Evolutionary conservation across 495 filamentous ascomycete genomes (phyloP).

Genomic region (Corynascus novoguineensis): DNA sequence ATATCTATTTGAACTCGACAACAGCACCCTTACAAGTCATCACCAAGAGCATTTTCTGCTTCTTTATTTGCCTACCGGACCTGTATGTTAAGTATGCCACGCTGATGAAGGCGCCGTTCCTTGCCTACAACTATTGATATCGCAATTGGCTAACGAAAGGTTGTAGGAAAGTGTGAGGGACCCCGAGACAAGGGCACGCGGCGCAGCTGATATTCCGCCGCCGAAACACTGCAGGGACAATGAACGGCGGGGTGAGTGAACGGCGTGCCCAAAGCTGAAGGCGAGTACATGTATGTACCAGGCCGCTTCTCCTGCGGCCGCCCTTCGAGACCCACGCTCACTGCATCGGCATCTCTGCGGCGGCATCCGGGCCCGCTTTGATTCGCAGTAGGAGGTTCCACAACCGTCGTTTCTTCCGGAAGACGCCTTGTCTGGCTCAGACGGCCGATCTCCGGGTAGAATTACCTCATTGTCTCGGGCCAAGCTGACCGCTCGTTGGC

Average conservation of each 20-base stretch:
- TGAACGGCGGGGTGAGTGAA: neutral
- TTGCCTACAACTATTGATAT: too few relatives aligned
- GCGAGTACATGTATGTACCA: neutral
- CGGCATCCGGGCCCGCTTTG: conserved; percentile 17
- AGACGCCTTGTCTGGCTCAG: conserved; percentile 9
- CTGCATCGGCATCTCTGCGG: conserved; percentile 11
- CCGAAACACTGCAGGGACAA: neutral
- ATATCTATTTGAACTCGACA: too few relatives aligned
- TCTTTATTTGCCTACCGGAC: too few relatives aligned
- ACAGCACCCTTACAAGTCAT: too few relatives aligned
- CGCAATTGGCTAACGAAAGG: too few relatives aligned
- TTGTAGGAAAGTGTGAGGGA: too few relatives aligned
- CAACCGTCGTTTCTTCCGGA: conserved; percentile 11
- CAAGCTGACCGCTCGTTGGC: neutral
- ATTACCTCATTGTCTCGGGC: conserved; percentile 9
- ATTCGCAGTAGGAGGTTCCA: conserved; percentile 18
- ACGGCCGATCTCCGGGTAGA: conserved; percentile 4
- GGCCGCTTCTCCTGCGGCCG: conserved; percentile 9
- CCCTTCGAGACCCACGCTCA: conserved; percentile 15
- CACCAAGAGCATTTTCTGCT: too few relatives aligned
- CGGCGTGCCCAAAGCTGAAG: neutral
- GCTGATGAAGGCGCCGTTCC: too few relatives aligned
- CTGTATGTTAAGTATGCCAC: neutral
- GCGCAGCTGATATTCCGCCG: neutral
- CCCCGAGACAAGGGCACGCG: neutral